A percentile compares a stretch with the other conserved stretches of the same genome.
These are phyloP conservation scores for Lactarius pseudohatsudake DNA, from an alignment of 768 basidiomycete genomes.

Conservation along the genomic window DNA sequence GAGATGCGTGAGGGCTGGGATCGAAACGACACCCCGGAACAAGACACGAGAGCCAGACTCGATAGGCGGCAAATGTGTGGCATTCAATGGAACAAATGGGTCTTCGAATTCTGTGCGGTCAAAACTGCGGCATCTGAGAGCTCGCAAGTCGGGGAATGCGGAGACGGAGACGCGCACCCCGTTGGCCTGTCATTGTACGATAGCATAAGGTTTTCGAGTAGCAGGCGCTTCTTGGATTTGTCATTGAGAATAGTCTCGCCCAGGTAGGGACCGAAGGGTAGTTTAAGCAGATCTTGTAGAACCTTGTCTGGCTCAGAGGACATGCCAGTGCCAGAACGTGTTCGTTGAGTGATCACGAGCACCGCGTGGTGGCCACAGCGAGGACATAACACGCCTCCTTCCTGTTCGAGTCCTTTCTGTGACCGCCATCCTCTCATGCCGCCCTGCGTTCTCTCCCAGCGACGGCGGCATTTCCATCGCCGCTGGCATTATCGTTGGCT, in stretches of 20 bases:
- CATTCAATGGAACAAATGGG: neutral
- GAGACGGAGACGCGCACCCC: slow-evolving; percentile 15
- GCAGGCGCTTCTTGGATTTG: slow-evolving; percentile 19
- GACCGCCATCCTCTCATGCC: slow-evolving; percentile 27
- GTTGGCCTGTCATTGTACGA: slow-evolving; percentile 11
- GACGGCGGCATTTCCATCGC: slow-evolving; percentile 41
- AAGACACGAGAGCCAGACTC: slow-evolving; percentile 35
- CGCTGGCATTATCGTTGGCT: slow-evolving; percentile 55
- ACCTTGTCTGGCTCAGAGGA: neutral
- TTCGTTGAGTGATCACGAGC: neutral
- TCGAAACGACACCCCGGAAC: slow-evolving; percentile 53
- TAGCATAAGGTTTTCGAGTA: slow-evolving; percentile 20
- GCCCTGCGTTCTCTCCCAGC: slow-evolving; percentile 28
- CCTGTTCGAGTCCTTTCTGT: neutral
- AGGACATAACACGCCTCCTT: neutral
- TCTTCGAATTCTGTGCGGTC: slow-evolving; percentile 21
- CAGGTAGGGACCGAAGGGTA: slow-evolving; percentile 38
- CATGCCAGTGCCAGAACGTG: neutral
- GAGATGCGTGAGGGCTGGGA: slow-evolving; percentile 50
- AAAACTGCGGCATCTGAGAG: slow-evolving; percentile 13
- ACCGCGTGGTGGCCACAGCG: neutral
- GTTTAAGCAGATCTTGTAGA: slow-evolving; percentile 21
- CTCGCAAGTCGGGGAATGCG: neutral
- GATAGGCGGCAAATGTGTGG: neutral
- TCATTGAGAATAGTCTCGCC: slow-evolving; percentile 34